These are phyloP conservation scores for Termitomyces sp. DNA, from an alignment of 768 basidiomycete species.

Conservation along the genomic window DNA sequence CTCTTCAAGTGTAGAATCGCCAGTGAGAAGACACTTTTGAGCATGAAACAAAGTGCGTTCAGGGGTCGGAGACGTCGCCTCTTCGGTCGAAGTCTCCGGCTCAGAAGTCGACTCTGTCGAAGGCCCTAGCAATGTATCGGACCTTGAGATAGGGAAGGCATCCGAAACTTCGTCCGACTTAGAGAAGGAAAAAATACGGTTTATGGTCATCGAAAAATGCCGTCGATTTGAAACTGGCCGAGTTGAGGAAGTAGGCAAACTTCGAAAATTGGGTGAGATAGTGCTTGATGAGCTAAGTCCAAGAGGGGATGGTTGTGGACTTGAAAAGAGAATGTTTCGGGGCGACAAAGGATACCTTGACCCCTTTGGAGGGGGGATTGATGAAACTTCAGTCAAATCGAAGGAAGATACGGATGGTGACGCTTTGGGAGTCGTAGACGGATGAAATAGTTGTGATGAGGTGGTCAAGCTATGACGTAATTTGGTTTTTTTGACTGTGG, in stretches of 20 bases:
- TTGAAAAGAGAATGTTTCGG: background rate
- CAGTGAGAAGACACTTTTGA: background rate
- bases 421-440: conserved; percentile 18
- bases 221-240: conserved; percentile 22
- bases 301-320: background rate
- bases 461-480: conserved; percentile 31
- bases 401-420: conserved; percentile 23
- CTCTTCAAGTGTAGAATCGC: conserved; percentile 9
- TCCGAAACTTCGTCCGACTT: conserved; percentile 13
- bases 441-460: conserved; percentile 32
- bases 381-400: conserved; percentile 16
- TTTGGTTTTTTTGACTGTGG: conserved; percentile 26
- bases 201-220: conserved; percentile 32
- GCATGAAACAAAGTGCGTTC: background rate
- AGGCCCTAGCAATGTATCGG: conserved; percentile 18
- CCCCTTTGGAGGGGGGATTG: conserved; percentile 15
- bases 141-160: conserved; percentile 17
- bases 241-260: conserved; percentile 30
- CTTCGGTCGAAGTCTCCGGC: conserved; percentile 15
- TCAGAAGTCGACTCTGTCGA: conserved; percentile 13
- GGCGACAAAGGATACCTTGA: conserved; percentile 9
- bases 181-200: conserved; percentile 31
- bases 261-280: conserved; percentile 13
- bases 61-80: background rate
- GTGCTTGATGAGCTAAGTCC: conserved; percentile 12